Conservation (phyloP, 2,329 filamentous ascomycete species). For the Fusarium buharicum region DNA sequence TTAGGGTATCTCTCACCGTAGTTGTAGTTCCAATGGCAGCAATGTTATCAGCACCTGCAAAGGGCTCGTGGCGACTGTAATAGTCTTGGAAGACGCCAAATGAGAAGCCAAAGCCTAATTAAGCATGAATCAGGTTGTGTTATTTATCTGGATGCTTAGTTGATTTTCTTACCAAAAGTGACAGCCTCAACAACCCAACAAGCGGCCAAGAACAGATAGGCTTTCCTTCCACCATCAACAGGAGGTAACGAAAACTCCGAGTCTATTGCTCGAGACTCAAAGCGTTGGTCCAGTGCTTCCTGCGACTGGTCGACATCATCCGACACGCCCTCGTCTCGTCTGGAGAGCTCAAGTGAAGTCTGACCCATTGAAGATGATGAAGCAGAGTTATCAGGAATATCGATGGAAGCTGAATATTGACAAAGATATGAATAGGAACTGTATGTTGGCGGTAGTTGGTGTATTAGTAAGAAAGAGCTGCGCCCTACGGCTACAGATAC, state of each 20-base stretch:
- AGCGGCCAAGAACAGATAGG: constrained; percentile 48
- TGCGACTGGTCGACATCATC: background rate
- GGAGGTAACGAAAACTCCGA: constrained; percentile 46
- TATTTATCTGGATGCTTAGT: fast-evolving
- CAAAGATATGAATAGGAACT: background rate
- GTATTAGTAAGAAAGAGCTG: background rate
- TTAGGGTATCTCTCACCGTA: constrained; percentile 42
- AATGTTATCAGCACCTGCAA: constrained; percentile 61
- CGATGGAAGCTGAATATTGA: no score
- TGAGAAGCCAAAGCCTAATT: constrained; percentile 68
- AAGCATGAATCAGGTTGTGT: background rate
- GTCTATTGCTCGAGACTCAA: constrained; percentile 13
- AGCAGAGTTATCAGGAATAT: background rate
- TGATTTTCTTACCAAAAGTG: constrained; percentile 15
- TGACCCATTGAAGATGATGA: constrained; percentile 5
- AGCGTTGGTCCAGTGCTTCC: background rate
- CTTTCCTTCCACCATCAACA: constrained; percentile 52
- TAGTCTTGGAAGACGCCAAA: constrained; percentile 75
- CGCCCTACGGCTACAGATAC: background rate
- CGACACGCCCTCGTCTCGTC: background rate
- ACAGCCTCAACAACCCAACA: constrained; percentile 40
- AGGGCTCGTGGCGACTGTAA: constrained; percentile 67
- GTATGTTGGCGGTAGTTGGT: background rate
- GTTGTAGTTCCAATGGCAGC: constrained; percentile 69
- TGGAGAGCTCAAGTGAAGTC: constrained; percentile 6